A percentile compares a stretch with the other conserved stretches of the same genome.
Evolutionary conservation across 768 basidiomycete species (phyloP).

Genomic region (Suillus plorans): DNA sequence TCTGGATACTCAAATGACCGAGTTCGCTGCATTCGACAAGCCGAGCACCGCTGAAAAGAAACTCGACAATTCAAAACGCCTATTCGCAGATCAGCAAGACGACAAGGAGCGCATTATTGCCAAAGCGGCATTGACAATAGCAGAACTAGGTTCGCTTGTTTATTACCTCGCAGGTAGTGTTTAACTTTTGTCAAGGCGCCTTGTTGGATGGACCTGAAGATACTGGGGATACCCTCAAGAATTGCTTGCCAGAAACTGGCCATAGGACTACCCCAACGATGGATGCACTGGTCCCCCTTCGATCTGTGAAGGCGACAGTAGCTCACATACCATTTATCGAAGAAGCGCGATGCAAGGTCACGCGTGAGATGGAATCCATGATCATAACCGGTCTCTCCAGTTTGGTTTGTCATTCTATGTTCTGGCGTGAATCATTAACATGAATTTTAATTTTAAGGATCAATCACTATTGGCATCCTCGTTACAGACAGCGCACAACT

Average conservation of each 20-base stretch:
- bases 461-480: conserved; percentile 90
- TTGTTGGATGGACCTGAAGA: conserved; percentile 47
- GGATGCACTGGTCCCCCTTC: conserved; percentile 51
- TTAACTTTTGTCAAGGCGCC: conserved; percentile 36
- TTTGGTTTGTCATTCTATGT: conserved; percentile 50
- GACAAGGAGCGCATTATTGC: conserved; percentile 86
- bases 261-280: conserved; percentile 17
- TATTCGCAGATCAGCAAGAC: conserved; percentile 51
- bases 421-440: neutral
- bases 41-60: neutral
- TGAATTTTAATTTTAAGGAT: conserved; percentile 50
- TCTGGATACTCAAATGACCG: conserved; percentile 82
- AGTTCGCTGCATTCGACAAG: conserved; percentile 40
- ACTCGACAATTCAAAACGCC: neutral
- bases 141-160: conserved; percentile 71
- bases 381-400: conserved; percentile 75
- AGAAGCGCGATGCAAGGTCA: conserved; percentile 66
- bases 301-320: conserved; percentile 71
- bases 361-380: conserved; percentile 89
- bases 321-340: conserved; percentile 72
- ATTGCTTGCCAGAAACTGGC: neutral
- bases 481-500: conserved; percentile 93
- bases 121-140: conserved; percentile 92
- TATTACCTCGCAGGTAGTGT: neutral
- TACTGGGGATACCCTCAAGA: neutral